These are phyloP conservation scores for Lachnellula suecica DNA, from an alignment of 2,329 filamentous ascomycete genomes.

Conservation along the genomic window DNA sequence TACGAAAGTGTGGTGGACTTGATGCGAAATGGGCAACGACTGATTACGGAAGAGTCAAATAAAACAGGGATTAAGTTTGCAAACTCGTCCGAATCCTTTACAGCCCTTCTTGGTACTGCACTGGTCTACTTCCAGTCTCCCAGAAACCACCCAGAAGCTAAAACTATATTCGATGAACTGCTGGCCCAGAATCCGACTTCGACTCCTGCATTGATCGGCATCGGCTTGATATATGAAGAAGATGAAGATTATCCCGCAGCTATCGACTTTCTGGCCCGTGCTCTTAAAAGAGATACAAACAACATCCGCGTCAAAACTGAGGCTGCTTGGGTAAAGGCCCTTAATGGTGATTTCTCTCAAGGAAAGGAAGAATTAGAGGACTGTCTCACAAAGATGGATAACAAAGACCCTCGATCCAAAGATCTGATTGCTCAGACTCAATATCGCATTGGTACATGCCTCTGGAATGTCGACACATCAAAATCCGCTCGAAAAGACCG, in stretches of 20 bases:
- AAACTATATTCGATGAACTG: conserved; percentile 79
- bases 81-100: conserved; percentile 72
- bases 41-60: conserved; percentile 57
- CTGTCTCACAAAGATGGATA: conserved; percentile 65
- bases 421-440: conserved; percentile 83
- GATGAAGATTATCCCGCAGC: conserved; percentile 86
- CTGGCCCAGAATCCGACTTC: conserved; percentile 73
- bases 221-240: conserved; percentile 90
- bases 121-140: conserved; percentile 89
- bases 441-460: conserved; percentile 81
- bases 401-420: conserved; percentile 56
- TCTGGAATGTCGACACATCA: conserved; percentile 81
- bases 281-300: conserved; percentile 67
- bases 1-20: conserved; percentile 78
- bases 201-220: conserved; percentile 80
- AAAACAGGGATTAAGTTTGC: conserved; percentile 69
- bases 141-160: conserved; percentile 85
- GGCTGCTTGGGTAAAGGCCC: conserved; percentile 86
- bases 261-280: conserved; percentile 75
- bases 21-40: conserved; percentile 70
- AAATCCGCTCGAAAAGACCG: conserved; percentile 75
- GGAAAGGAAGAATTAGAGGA: conserved; percentile 70
- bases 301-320: conserved; percentile 84
- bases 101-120: conserved; percentile 78
- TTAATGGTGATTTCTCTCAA: conserved; percentile 71